These are phyloP conservation scores for Coemansia pectinata DNA, from an alignment of 192 early-diverging fungal species.

Conservation along the genomic window DNA sequence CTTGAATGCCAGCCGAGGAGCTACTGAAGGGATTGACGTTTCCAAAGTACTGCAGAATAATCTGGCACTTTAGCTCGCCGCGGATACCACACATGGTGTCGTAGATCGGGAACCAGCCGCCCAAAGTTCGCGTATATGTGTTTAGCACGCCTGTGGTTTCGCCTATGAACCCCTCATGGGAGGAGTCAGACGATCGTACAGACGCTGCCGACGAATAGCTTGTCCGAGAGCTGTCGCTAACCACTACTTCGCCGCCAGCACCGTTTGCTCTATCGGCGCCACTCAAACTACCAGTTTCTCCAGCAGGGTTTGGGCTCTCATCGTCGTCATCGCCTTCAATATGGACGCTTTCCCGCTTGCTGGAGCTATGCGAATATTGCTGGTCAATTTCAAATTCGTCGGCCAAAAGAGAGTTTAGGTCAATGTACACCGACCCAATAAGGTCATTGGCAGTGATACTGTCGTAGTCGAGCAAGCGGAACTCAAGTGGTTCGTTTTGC, in stretches of 20 bases:
- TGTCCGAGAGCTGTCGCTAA: neutral
- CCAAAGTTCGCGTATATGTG: slow-evolving; percentile 25
- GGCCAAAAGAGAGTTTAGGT: slow-evolving; percentile 74
- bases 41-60: slow-evolving; percentile 78
- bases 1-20: slow-evolving; percentile 63
- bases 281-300: neutral
- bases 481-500: slow-evolving; percentile 81
- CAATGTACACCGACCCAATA: slow-evolving; percentile 76
- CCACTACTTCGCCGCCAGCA: neutral
- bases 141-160: slow-evolving; percentile 17
- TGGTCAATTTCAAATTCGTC: slow-evolving; percentile 57
- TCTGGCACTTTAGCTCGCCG: slow-evolving; percentile 72
- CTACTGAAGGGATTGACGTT: slow-evolving; percentile 83
- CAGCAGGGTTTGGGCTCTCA: neutral
- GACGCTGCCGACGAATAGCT: slow-evolving; percentile 2
- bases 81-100: slow-evolving; percentile 72
- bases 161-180: slow-evolving; percentile 19
- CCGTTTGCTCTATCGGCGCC: neutral
- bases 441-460: slow-evolving; percentile 72
- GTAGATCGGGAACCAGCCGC: slow-evolving; percentile 81
- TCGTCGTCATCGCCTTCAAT: neutral
- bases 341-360: neutral
- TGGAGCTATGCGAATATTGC: neutral
- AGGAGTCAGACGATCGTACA: neutral
- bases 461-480: slow-evolving; percentile 77